Evolutionary conservation across 352 stramenopile genomes (phyloP), one percentile per base, ranked within the genome.

Genomic region (Pythium grandisporangium): DNA sequence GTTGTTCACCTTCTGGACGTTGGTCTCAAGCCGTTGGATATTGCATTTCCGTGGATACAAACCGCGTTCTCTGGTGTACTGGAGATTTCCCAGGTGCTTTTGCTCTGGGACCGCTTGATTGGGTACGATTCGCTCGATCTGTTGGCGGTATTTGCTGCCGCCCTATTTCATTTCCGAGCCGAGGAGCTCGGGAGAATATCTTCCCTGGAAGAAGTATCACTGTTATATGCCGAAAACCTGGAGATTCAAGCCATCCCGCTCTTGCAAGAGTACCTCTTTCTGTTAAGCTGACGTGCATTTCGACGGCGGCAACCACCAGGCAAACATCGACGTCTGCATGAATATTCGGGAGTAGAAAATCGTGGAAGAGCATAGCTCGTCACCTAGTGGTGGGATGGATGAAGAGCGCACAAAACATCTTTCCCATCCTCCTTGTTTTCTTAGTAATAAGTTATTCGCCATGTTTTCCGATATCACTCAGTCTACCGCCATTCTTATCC

Each of bases 11-110:
- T 86, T 19, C 42, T 79, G 37, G 75, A 67, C 51, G 53, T 74
- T 21, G 68, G 66, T 19, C 47, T 91, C 26, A 49, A 58, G 48
- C 77, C 77, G 13, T 51, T 91, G 25, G 67, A 80, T 37, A 69
- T 91, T 30, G 77, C 66, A 16, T 91, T 91, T 43, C 70, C 72
- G 16, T 91, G 77, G 77, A 81, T 91, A 38, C 77, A 91, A 37
- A 60, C 59, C 39, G 77, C 69, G 16, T 88, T 91, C 43, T 88
- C 77, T 0, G 66, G 72, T n/a, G 53, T 88, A 23, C 56, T 91
- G 5, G 70, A 87, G 46, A 79, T 87, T 35, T 42, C 74, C 7
- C 70, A 91, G 48, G 55, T 91, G 26, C 69, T 91, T 14, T 37
- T 87, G 34, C 64, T 91, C 4, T 91, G 77, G 77, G 77, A 91